Evolutionary conservation across 2,329 filamentous ascomycete genomes (phyloP).

Genomic region (Seiridium unicorne): DNA sequence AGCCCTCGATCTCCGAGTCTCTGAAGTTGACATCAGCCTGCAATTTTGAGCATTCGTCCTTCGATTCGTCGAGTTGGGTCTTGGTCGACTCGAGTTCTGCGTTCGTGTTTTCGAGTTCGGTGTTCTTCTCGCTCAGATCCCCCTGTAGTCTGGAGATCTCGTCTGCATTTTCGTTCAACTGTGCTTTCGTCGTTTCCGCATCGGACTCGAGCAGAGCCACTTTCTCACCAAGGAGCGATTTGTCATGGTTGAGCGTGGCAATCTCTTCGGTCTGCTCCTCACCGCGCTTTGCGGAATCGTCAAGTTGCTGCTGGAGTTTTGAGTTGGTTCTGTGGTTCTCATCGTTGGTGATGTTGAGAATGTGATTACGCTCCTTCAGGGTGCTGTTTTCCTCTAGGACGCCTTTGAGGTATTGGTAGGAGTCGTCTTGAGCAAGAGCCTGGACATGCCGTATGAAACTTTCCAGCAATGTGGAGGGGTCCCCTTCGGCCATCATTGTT

Average conservation of each 20-base stretch:
- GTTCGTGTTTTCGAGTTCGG: not conserved
- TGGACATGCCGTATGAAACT: conserved; percentile 8
- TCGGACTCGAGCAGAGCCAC: conserved; percentile 1
- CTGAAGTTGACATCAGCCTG: not conserved
- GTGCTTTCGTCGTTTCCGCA: not conserved
- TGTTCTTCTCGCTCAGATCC: not conserved
- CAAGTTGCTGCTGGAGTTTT: conserved; percentile 6
- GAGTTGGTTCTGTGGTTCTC: conserved; percentile 5
- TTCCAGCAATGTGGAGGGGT: conserved; percentile 7
- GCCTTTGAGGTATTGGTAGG: conserved; percentile 7
- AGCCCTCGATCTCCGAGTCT: conserved; percentile 1
- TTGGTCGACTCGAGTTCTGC: not conserved
- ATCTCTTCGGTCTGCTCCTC: conserved; percentile 2
- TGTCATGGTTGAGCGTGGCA: not conserved
- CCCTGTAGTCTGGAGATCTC: not conserved
- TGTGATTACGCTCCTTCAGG: conserved; percentile 5
- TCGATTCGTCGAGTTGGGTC: not conserved
- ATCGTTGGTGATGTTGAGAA: conserved; percentile 9
- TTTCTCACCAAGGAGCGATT: not conserved
- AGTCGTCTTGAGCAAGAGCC: not conserved
- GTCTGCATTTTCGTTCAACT: not conserved
- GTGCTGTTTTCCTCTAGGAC: conserved; percentile 9
- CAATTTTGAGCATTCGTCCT: not conserved
- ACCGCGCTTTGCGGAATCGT: conserved; percentile 2
- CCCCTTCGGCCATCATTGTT: conserved; percentile 4